A percentile compares a stretch with the other conserved stretches of the same genome.
phyloP scores from a whole-genome alignment of 192 early-diverging fungal genomes.

The Dimargaris cristalligena region DNA sequence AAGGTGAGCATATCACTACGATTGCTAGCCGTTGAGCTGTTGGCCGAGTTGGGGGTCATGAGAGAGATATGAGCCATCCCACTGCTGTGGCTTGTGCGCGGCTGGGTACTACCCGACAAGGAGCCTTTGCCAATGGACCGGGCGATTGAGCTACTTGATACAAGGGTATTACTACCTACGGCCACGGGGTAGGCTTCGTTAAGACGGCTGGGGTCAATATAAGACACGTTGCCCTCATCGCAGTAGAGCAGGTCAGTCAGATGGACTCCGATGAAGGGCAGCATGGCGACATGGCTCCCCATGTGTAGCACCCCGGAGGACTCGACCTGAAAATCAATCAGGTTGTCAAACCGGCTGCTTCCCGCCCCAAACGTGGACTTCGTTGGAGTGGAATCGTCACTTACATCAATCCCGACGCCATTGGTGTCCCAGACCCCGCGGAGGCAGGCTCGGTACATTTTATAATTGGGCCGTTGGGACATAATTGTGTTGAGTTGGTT shows the following conservation, averaged over 20 bases:
- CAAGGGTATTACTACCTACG: background rate
- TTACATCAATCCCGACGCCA: slow-evolving; percentile 14
- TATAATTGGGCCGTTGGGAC: slow-evolving; percentile 14
- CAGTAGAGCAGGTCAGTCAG: slow-evolving; percentile 33
- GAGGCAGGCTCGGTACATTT: slow-evolving; percentile 13
- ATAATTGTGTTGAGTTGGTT: slow-evolving; percentile 14
- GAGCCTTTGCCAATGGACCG: background rate
- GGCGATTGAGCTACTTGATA: background rate
- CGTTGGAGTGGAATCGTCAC: slow-evolving; percentile 15
- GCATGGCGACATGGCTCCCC: slow-evolving; percentile 21
- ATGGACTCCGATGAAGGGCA: slow-evolving; percentile 33
- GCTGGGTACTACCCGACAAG: background rate
- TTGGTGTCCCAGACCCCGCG: slow-evolving; percentile 11
- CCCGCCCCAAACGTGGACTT: background rate
- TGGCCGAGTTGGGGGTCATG: background rate
- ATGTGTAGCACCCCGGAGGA: slow-evolving; percentile 11
- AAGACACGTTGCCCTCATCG: slow-evolving; percentile 32
- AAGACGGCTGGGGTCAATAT: slow-evolving; percentile 23
- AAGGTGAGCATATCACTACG: background rate
- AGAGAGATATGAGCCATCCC: background rate
- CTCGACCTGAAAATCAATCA: slow-evolving; percentile 12
- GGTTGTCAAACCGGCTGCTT: background rate
- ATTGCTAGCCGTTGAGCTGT: background rate
- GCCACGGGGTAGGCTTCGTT: background rate
- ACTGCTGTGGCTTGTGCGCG: no score